phyloP scores from a whole-genome alignment of 257 asterid genomes.

The Solanum etuberosum region DNA sequence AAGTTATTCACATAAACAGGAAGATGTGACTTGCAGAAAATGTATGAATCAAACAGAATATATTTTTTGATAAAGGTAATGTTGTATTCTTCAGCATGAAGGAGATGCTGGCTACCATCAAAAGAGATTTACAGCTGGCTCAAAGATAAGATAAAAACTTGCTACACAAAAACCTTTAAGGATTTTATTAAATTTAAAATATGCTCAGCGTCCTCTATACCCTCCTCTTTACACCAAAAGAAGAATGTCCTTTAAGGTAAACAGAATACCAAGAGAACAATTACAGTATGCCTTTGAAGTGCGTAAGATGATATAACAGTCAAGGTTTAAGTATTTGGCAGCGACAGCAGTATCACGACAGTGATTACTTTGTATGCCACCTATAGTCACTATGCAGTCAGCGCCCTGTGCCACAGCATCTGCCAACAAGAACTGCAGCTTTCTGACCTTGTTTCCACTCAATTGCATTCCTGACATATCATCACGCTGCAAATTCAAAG shows the following conservation, averaged over 20 bases:
- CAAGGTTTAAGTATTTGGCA: conserved; percentile 82
- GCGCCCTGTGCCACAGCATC: conserved; percentile 88
- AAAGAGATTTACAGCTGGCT: not conserved
- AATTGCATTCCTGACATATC: conserved; percentile 96
- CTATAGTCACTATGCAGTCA: conserved; percentile 78
- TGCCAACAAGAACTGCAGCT: conserved; percentile 96
- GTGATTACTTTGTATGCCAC: conserved; percentile 97
- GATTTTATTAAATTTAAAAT: not conserved
- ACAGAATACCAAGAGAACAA: not conserved
- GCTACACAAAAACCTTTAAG: not conserved
- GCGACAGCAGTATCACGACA: conserved; percentile 98
- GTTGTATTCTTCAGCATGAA: not conserved
- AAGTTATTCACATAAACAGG: not conserved
- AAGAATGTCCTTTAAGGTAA: not conserved
- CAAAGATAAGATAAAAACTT: not conserved
- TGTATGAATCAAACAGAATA: not conserved
- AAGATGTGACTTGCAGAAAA: not conserved
- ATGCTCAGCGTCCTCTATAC: not conserved
- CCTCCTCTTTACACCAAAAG: not conserved
- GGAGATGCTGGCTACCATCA: not conserved
- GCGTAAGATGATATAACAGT: conserved; percentile 72
- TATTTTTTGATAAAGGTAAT: not conserved
- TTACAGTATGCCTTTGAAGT: conserved; percentile 64
- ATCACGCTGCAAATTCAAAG: conserved; percentile 61
- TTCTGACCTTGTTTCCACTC: conserved; percentile 97